These are phyloP conservation scores for Xylariomycetidae sp. DNA, from an alignment of 2,329 filamentous ascomycete genomes.

Conservation along the genomic window DNA sequence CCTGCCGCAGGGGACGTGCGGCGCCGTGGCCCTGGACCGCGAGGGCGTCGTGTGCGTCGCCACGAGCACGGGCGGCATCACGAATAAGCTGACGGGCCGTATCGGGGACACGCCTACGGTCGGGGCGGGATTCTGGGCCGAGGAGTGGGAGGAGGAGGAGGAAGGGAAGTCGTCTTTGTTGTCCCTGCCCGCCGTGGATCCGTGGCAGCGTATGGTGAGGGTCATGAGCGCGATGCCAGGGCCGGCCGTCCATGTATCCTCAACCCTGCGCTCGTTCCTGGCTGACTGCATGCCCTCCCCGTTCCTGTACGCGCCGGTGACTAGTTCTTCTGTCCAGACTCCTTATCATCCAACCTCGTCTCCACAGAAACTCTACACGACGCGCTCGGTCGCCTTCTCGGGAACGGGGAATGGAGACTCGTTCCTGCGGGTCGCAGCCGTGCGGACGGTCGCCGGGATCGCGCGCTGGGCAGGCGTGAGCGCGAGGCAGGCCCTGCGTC, in stretches of 20 bases:
- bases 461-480: slow-evolving; percentile 56
- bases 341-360: no score
- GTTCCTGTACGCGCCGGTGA: slow-evolving; percentile 32
- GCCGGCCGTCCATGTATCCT: slow-evolving; percentile 35
- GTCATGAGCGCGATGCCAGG: slow-evolving; percentile 18
- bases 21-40: slow-evolving; percentile 75
- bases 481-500: slow-evolving; percentile 54
- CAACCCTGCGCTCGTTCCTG: slow-evolving; percentile 43
- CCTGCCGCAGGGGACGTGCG: slow-evolving; percentile 78
- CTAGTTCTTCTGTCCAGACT: background rate
- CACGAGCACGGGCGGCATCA: slow-evolving; percentile 71
- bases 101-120: slow-evolving; percentile 83
- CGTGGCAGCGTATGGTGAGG: slow-evolving; percentile 15
- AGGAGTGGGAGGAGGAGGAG: slow-evolving; percentile 64
- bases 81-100: slow-evolving; percentile 81
- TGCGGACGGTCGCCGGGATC: slow-evolving; percentile 68
- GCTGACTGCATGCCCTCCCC: slow-evolving; percentile 57
- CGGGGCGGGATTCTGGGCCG: slow-evolving; percentile 86
- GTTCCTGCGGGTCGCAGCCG: slow-evolving; percentile 69
- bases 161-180: slow-evolving; percentile 23
- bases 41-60: slow-evolving; percentile 68
- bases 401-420: slow-evolving; percentile 88
- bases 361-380: slow-evolving; percentile 27
- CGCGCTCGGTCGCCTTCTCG: slow-evolving; percentile 56
- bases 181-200: slow-evolving; percentile 3